Base-by-base conservation (phyloP, 176 grass and related monocot species). In the Chrysopogon serrulatus region DNA sequence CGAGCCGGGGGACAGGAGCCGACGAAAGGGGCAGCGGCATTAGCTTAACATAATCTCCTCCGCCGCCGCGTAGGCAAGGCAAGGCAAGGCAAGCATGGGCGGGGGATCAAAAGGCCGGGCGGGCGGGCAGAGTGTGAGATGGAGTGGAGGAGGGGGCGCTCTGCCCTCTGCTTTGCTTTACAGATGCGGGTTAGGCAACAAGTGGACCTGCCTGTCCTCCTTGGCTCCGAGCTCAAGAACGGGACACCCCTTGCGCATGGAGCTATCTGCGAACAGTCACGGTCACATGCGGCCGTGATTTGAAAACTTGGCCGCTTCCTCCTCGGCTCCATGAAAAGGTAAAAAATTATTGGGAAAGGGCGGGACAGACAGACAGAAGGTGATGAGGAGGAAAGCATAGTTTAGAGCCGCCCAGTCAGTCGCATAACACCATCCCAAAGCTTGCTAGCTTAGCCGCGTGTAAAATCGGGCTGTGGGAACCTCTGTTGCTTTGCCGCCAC, bases 191-290 rank as follows among this genome's bases (percentile, higher is more conserved):
- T 73, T 83, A 59, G 44, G 59, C 73, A 70, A 77, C 78, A 65
- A 57, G 78, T 82, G 88, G 88, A 73, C 88, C 88, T 73, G 76
- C 47, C 74, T 31, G 80, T 56, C 79, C 39, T 70, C 26, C 78
- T 65, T 86, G 73, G 84, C 88, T 30, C 88, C 84, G 32, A 83
- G 88, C 80, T 90, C 88, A 74, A 90, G 88, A 73, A 79, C 60
- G 68, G 21, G 88, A 43, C 80, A 87, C 26, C 61, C 54, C 32
- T 74, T 88, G 88, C 33, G 36, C 78, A 40, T 88, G 83, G 86
- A 16, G 88, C 88, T 79, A 90, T 90, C 73, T 43, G 81, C 44
- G 44, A 75, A 64, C 76, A 88, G 73, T 84, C 85, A 68, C 78
- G 56, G 77, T 77, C 83, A 88, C 89, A 86, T 81, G 64, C 49